Conservation (phyloP, 2,329 filamentous ascomycete genomes). For the Cyphellophora europaea region DNA sequence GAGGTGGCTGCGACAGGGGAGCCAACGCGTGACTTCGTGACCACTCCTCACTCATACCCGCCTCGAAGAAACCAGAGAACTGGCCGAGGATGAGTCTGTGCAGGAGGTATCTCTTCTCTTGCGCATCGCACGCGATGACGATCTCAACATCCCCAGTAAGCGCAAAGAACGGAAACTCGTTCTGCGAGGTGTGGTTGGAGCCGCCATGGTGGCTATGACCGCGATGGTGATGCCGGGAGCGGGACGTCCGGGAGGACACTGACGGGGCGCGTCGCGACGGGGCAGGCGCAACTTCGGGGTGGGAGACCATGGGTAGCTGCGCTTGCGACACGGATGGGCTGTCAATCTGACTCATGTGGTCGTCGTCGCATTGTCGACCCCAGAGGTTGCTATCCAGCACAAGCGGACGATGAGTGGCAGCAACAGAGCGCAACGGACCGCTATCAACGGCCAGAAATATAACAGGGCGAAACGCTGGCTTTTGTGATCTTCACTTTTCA, state of each 20-base stretch:
- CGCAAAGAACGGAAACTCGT: conserved; percentile 87
- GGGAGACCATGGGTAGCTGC: conserved; percentile 26
- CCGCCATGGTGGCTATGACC: conserved; percentile 75
- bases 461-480: too few species aligned
- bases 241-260: conserved; percentile 54
- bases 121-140: conserved; percentile 58
- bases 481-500: too few species aligned
- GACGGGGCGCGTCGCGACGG: conserved; percentile 51
- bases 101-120: conserved; percentile 76
- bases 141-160: conserved; percentile 92
- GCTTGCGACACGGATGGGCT: conserved; percentile 2
- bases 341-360: conserved; percentile 2
- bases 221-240: conserved; percentile 50
- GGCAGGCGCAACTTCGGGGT: conserved; percentile 34
- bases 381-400: too few species aligned
- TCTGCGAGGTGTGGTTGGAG: conserved; percentile 62
- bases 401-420: too few species aligned
- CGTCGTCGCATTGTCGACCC: background rate
- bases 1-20: conserved; percentile 18
- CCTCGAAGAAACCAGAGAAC: conserved; percentile 90
- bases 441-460: too few species aligned
- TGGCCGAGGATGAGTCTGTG: conserved; percentile 80
- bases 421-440: too few species aligned
- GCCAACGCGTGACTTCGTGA: conserved; percentile 32
- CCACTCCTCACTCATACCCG: conserved; percentile 74